Base-by-base conservation (phyloP, 176 grass and related monocot species). In the Ensete ventricosum region DNA sequence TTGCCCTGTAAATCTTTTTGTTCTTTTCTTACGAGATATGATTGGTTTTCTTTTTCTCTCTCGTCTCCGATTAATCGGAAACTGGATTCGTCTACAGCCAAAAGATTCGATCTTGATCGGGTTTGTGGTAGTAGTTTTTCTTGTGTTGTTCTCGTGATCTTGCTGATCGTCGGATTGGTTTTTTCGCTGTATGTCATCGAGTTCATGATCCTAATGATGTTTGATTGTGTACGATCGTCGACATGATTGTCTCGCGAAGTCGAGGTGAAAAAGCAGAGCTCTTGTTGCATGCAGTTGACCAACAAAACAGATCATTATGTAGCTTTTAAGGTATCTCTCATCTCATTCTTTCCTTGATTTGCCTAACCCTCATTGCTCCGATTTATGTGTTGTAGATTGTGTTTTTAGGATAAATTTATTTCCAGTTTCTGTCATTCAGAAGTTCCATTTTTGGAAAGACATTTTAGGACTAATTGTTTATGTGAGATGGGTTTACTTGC, bases 251-350 rank as follows among this genome's bases (percentile, higher is more conserved):
- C 8, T 62, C 22, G 69, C 29, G 55, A 75, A 99, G 95, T 91
- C 67, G 91, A 91, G 84, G 78, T 86, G 69, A 86, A 82, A 74
- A 94, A 82, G 81, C 84, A 84, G 55, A 89, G 81, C 74, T 84
- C 95, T 64, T 84, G 86, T 19, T 89, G 82, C 12, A 55, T 99
- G 60, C 88, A 99, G 78, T 81, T 99, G 58, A 19, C 83, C 9
- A 99, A 94, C 80, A 99, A 87, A 91, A 89, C 86, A 68, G 90
- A 99, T 62, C 53, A 81, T n/a, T 73, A 75, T 75, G 90, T 94
- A 8, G 95, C 90, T 60, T 94, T 91, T 78, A 99, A 99, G 95
- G 95, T 99, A 22, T 76, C 14, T 34, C 54, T 75, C 62, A 0
- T 51, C 19, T 53, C 34, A n/a, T 20, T 5, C 8, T 34, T 19